phyloP scores from a whole-genome alignment of 306 rosid species.

The Cicer judaicum region DNA sequence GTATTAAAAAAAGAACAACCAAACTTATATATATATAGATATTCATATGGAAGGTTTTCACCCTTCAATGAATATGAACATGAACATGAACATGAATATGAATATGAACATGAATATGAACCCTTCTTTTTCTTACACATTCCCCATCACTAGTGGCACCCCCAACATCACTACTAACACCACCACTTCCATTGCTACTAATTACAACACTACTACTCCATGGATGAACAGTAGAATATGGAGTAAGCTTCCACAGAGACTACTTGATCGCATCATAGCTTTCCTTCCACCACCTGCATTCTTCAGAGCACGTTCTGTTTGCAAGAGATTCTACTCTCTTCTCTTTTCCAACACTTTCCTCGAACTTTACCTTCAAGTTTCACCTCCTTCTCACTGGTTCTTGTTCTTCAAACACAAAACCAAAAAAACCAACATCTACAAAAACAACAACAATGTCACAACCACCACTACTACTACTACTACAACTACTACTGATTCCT shows the following conservation, averaged over 20 bases:
- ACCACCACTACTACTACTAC: neutral
- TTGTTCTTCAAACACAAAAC: slow-evolving; percentile 75
- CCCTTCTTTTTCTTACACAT: slow-evolving; percentile 69
- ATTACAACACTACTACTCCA: slow-evolving; percentile 27
- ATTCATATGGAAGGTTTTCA: slow-evolving; percentile 76
- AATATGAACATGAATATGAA: slow-evolving; percentile 23
- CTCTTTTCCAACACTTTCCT: slow-evolving; percentile 72
- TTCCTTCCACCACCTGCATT: slow-evolving; percentile 90
- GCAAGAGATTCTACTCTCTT: slow-evolving; percentile 87
- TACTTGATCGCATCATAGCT: slow-evolving; percentile 78
- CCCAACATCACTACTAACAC: slow-evolving; percentile 24
- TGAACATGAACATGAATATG: slow-evolving; percentile 13
- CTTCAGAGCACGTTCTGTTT: slow-evolving; percentile 81
- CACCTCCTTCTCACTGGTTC: slow-evolving; percentile 76
- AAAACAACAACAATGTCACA: slow-evolving; percentile 37
- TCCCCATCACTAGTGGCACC: slow-evolving; percentile 46
- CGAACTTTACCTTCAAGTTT: slow-evolving; percentile 70
- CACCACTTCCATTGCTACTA: slow-evolving; percentile 9
- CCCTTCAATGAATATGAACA: slow-evolving; percentile 46
- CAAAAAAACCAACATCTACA: slow-evolving; percentile 58
- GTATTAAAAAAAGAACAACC: neutral
- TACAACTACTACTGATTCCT: neutral
- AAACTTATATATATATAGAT: neutral
- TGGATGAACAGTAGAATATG: slow-evolving; percentile 90
- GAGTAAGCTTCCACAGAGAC: slow-evolving; percentile 80